Evolutionary conservation across 2,329 filamentous ascomycete species (phyloP).

Genomic region (Monilinia fructigena): DNA sequence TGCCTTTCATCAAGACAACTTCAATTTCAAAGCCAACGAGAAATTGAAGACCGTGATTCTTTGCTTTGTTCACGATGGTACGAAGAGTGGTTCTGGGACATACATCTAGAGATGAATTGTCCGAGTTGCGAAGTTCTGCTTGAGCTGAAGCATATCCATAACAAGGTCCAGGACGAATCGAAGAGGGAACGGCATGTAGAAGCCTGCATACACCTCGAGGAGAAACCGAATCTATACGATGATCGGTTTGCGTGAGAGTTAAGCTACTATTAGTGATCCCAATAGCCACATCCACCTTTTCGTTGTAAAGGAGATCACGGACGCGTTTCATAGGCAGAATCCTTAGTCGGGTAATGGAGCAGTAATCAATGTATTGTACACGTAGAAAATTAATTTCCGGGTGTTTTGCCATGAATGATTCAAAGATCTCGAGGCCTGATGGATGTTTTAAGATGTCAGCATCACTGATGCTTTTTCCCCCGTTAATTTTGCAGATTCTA

Average conservation of each 20-base stretch:
- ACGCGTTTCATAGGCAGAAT: conserved; percentile 65
- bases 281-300: conserved; percentile 43
- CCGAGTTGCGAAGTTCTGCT: conserved; percentile 61
- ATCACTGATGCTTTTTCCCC: background rate
- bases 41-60: conserved; percentile 55
- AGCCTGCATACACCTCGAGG: conserved; percentile 66
- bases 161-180: conserved; percentile 57
- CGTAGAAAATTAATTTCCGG: conserved; percentile 63
- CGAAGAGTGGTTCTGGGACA: conserved; percentile 68
- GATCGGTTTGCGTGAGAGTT: conserved; percentile 67
- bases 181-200: conserved; percentile 64
- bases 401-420: conserved; percentile 50
- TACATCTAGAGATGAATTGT: conserved; percentile 49
- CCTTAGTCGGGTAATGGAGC: conserved; percentile 64
- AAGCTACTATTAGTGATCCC: conserved; percentile 64
- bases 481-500: background rate
- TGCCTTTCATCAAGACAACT: conserved; percentile 62
- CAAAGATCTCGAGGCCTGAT: conserved; percentile 34
- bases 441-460: background rate
- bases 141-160: conserved; percentile 64
- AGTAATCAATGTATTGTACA: conserved; percentile 76
- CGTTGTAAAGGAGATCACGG: conserved; percentile 45
- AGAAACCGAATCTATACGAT: conserved; percentile 51
- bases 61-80: conserved; percentile 52
- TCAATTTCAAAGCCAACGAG: conserved; percentile 80